Percentiles rank a stretch among this genome's conserved stretches.
phyloP scores from a whole-genome alignment of 2,329 filamentous ascomycete genomes.

The Akanthomyces muscarius region DNA sequence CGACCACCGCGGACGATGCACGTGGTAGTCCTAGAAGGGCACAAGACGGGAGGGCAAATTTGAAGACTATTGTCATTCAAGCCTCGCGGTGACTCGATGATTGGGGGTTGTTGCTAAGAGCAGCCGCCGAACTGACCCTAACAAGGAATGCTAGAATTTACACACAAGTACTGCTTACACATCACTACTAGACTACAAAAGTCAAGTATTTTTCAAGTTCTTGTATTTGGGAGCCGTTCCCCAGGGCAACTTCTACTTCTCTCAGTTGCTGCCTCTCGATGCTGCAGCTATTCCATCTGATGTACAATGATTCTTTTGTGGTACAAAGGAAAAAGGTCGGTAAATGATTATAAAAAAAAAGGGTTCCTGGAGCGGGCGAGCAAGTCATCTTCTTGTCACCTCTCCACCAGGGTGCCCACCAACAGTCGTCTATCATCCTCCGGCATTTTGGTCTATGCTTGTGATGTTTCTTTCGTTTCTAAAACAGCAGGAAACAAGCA shows the following conservation, averaged over 20 bases:
- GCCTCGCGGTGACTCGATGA: no score
- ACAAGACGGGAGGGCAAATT: no score
- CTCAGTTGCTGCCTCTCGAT: not conserved
- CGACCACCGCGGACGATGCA: no score
- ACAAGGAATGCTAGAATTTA: no score
- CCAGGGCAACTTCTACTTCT: slow-evolving; percentile 1
- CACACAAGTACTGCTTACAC: no score
- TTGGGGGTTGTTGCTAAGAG: no score
- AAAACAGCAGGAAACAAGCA: slow-evolving; percentile 19
- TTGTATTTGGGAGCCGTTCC: slow-evolving; percentile 10
- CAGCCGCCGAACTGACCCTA: no score
- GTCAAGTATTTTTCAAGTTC: not conserved
- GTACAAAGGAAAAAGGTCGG: slow-evolving; percentile 5
- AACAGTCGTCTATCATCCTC: slow-evolving; percentile 10
- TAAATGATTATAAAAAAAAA: slow-evolving; percentile 3
- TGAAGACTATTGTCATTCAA: no score
- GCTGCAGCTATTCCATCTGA: slow-evolving; percentile 15
- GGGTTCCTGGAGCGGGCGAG: not conserved
- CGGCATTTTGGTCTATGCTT: not conserved
- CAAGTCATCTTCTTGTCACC: not conserved
- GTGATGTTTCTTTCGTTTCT: not conserved
- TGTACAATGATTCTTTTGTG: slow-evolving; percentile 16
- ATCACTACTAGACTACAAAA: no score
- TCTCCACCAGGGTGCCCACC: not conserved
- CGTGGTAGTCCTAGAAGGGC: no score